Percentiles rank a stretch among this genome's conserved stretches.
phyloP scores from a whole-genome alignment of 352 stramenopile genomes.

The Stramenopiles sp. region DNA sequence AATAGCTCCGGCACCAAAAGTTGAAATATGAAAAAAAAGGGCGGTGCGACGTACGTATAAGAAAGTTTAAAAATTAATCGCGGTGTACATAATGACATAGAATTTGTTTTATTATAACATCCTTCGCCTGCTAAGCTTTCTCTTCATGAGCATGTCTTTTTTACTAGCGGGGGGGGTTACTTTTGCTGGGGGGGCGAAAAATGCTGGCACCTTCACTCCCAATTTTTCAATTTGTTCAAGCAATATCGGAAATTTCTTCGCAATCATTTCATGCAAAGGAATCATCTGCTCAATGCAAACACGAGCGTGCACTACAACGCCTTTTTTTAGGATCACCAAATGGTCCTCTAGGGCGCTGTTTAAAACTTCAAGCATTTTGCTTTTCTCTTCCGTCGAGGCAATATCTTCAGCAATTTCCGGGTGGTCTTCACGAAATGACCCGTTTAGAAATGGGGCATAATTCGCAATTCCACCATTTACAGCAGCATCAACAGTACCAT shows the following conservation, averaged over 20 bases:
- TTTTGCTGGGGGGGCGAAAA: too few species aligned
- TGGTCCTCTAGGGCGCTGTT: background rate
- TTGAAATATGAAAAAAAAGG: too few species aligned
- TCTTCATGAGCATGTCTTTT: too few species aligned
- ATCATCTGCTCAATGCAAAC: background rate
- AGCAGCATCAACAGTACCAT: conserved; percentile 24
- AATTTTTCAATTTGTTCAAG: background rate
- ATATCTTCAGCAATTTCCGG: conserved; percentile 21
- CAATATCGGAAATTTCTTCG: background rate
- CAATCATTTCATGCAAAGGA: background rate
- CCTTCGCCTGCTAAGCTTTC: too few species aligned
- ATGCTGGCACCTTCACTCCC: background rate
- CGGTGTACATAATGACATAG: too few species aligned
- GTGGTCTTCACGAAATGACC: conserved; percentile 16
- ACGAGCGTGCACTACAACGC: background rate
- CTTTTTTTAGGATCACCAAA: background rate
- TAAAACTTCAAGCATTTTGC: background rate
- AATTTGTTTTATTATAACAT: too few species aligned
- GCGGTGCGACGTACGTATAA: too few species aligned
- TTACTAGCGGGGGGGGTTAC: too few species aligned
- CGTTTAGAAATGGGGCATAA: conserved; percentile 22
- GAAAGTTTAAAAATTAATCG: too few species aligned
- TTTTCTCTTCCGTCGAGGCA: background rate
- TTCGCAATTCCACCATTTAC: conserved; percentile 25
- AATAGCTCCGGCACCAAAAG: background rate